Evolutionary conservation across 306 rosid species (phyloP), one percentile per base, ranked within the genome.

Genomic region (Cucurbita maxima): DNA sequence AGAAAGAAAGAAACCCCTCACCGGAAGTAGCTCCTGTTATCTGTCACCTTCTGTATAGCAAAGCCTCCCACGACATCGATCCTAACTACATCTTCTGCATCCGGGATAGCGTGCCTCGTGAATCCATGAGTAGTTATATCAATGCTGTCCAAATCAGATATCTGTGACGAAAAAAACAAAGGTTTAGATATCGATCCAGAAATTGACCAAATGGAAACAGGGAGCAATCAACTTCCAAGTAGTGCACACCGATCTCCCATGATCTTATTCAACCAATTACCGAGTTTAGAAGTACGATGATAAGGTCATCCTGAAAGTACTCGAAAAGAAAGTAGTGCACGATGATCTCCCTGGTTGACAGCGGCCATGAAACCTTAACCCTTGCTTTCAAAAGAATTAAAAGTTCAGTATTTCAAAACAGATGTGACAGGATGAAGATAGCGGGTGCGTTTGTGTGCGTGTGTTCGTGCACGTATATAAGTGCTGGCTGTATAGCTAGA

Each of bases 301-400:
- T 30, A 76, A 91, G 81, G 80, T 87, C 99, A 66, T 91, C 99
- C 83, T 89, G 91, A 73, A 79, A 73, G 81, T 95, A 95, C 81
- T 95, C 99, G 61, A 95, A 91, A 80, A 86, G 62, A 83, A 89
- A 88, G 79, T 78, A 89, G 80, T 91, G 97, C 66, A 89, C 74
- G 60, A 89, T 55, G 38, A 87, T 92, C 81, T 95, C 99, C 88
- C 99, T 95, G 50, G 88, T 61, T 16, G 99, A 88, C 75, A 91
- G 85, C 2, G 99, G 99, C 99, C 97, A 95, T 3, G 98, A 77
- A 76, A 88, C 75, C 88, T 94, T 94, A 89, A 90, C 57, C 92
- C 98, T 94, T 90, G 79, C 95, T 90, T 87, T 83, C 96, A 85
- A 82, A 80, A 90, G 86, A 69, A 79, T 73, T 37, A 69, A 62